Evolutionary conservation across 2,329 filamentous ascomycete genomes (phyloP), one percentile per base, ranked within the genome.

Genomic region (Sporothrix schenckii): DNA sequence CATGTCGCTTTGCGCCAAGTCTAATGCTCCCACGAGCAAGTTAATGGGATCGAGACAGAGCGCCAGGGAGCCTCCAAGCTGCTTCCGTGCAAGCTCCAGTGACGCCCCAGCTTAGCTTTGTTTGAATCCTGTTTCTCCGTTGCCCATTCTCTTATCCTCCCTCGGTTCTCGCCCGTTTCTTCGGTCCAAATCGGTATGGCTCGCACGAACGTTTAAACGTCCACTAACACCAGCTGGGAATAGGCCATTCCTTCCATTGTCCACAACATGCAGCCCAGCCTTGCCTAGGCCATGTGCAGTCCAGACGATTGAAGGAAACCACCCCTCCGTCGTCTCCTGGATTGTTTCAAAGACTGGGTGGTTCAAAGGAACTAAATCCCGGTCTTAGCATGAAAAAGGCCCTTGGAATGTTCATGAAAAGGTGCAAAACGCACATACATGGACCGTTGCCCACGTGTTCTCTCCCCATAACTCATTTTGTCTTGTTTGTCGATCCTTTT

Each of bases 41-140:
- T 44, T 44, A 4, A 44, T 27, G 41, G 16, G 19, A 39, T 39
- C n/a, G 19, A 58, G 30, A 34, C 54, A 58, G 19, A 21, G 54
- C 39, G 39, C 21, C 13, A 27, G 2, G 27, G 19, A 24, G 58
- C 39, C 58, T 11, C 58, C 21, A 63, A 63, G 14, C 39, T 39
- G 7, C 9, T 24, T 27, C 30, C 9, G 58, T 47, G 21, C 39
- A 63, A 63, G 58, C 58, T 44, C 21, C 58, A 27, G 58, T 27
- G 11, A 39, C 27, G 58, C 58, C 39, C 58, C 21, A 24, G 27
- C n/a, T 3, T 47, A 27, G 39, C 58, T 63, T 61, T n/a, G 34
- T 61, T 44, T 41, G 56, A 44, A 61, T 61, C 58, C 39, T 63
- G 39, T 63, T 61, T 63, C 39, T 63, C 58, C 34, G 56, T 44